These are phyloP conservation scores for Populus alba DNA, from an alignment of 345 rosid genomes.

Conservation along the genomic window DNA sequence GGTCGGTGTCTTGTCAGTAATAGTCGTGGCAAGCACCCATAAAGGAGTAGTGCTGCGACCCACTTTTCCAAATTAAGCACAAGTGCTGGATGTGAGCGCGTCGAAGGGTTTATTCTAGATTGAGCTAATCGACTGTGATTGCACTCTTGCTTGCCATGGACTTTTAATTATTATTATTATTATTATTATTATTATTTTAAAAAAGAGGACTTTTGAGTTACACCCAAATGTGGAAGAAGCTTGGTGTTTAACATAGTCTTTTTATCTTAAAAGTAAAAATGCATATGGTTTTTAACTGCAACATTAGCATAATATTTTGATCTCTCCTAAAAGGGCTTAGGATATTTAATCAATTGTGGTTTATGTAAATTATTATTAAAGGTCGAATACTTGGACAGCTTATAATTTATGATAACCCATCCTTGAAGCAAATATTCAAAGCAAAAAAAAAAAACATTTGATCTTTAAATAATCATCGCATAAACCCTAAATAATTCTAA, in stretches of 20 bases:
- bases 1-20: not conserved
- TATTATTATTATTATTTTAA: no score
- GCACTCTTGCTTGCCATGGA: not conserved
- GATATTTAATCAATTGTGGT: no score
- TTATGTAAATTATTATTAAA: no score
- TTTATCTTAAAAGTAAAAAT: no score
- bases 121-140: not conserved
- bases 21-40: not conserved
- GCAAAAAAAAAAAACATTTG: no score
- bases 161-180: no score
- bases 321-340: no score
- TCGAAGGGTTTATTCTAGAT: not conserved
- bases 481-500: no score
- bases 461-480: rapidly evolving
- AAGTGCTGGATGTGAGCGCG: not conserved
- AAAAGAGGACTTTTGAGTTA: not conserved
- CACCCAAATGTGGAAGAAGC: not conserved
- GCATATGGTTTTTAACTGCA: no score
- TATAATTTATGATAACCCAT: no score
- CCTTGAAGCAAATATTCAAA: no score
- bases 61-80: not conserved
- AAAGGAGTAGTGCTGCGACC: not conserved
- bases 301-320: no score
- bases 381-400: rapidly evolving
- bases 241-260: not conserved